Conservation (phyloP, 371 early-diverging fungal genomes). For the Zychaea mexicana region DNA sequence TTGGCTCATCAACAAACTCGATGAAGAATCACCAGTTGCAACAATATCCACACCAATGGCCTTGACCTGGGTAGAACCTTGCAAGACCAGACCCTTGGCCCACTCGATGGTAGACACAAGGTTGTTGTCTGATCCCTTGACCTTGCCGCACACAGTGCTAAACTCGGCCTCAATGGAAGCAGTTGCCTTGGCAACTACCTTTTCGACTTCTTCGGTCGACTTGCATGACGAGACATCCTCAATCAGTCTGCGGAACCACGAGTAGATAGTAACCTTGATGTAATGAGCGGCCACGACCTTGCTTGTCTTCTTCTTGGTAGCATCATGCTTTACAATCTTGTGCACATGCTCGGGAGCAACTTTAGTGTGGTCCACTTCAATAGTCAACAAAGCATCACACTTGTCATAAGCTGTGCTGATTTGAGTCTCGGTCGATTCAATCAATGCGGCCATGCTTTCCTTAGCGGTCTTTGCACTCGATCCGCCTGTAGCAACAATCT, state of each 20-base stretch:
- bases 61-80: constrained; percentile 11
- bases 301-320: too few relatives aligned
- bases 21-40: background rate
- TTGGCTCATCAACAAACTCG: constrained; percentile 7
- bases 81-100: constrained; percentile 6
- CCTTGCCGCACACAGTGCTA: background rate
- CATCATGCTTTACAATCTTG: too few relatives aligned
- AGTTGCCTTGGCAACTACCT: constrained; percentile 28
- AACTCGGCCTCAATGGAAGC: constrained; percentile 7
- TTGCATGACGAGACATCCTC: constrained; percentile 29
- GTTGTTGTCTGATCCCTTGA: background rate
- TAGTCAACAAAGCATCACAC: background rate
- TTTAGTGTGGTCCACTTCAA: background rate
- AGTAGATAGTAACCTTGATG: constrained; percentile 26
- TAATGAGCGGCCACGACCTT: constrained; percentile 16
- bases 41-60: constrained; percentile 12
- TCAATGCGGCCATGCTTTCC: constrained; percentile 4
- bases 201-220: constrained; percentile 31
- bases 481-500: background rate
- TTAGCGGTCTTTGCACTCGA: background rate
- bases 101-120: constrained; percentile 7
- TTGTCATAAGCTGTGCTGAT: constrained; percentile 1
- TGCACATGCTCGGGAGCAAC: background rate
- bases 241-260: constrained; percentile 34
- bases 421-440: constrained; percentile 10